Conservation (phyloP, 2,329 filamentous ascomycete species). For the Fusarium sp. region DNA sequence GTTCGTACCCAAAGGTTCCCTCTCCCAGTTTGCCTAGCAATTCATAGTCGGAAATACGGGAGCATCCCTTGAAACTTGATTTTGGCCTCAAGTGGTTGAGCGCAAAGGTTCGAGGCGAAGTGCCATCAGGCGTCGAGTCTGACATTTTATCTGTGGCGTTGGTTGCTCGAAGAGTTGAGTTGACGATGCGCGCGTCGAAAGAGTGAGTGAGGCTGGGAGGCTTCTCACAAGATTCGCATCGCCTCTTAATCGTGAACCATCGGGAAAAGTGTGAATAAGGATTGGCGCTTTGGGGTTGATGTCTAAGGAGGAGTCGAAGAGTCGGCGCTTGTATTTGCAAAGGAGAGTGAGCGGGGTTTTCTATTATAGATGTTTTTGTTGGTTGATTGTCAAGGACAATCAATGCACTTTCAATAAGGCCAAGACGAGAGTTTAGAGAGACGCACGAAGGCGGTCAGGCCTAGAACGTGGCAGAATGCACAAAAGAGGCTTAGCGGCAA, state of each 20-base stretch:
- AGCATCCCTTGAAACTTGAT: slow-evolving; percentile 83
- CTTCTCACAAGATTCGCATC: slow-evolving; percentile 33
- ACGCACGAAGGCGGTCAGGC: slow-evolving; percentile 38
- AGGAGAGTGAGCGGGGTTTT: background rate
- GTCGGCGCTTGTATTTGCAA: background rate
- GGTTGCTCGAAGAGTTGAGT: slow-evolving; percentile 10
- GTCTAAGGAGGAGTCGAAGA: background rate
- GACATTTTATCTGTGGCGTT: slow-evolving; percentile 46
- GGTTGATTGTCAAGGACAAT: slow-evolving; percentile 15
- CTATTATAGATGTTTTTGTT: slow-evolving; percentile 19
- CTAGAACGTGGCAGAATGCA: slow-evolving; percentile 36
- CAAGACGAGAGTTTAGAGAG: slow-evolving; percentile 26
- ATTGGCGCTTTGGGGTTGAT: background rate
- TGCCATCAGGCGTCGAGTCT: slow-evolving; percentile 51
- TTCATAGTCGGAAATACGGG: slow-evolving; percentile 82
- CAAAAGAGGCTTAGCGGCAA: background rate
- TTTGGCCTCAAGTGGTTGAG: slow-evolving; percentile 64
- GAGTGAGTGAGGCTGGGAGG: slow-evolving; percentile 20
- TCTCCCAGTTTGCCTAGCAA: slow-evolving; percentile 87
- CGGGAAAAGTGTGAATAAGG: background rate
- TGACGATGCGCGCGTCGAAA: slow-evolving; percentile 38
- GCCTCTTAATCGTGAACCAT: slow-evolving; percentile 22
- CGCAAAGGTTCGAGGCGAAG: slow-evolving; percentile 67
- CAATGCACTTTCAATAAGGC: slow-evolving; percentile 13
- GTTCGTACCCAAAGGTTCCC: slow-evolving; percentile 86